phyloP scores from a whole-genome alignment of 2,329 filamentous ascomycete species.

The Colletotrichum ledebouriae region DNA sequence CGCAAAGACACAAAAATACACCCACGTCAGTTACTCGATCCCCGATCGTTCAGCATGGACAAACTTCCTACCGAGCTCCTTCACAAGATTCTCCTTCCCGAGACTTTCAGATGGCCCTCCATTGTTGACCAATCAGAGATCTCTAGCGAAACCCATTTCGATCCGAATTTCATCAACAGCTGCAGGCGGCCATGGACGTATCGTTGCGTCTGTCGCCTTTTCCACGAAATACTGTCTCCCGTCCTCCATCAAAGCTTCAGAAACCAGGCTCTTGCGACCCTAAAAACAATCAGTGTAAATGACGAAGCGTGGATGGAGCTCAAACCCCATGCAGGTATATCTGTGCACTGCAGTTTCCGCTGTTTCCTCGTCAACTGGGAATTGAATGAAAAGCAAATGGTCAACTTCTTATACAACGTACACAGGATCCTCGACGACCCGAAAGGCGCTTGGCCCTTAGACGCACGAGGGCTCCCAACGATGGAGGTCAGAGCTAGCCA shows the following conservation, averaged over 20 bases:
- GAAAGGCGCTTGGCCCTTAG: too few relatives aligned
- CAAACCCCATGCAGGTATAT: too few relatives aligned
- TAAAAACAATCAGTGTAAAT: not conserved
- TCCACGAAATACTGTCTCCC: not conserved
- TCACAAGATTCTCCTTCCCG: not conserved
- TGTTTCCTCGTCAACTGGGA: too few relatives aligned
- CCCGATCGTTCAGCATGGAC: not conserved
- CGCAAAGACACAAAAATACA: conserved; percentile 3
- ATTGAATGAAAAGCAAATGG: too few relatives aligned
- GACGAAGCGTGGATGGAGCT: not conserved
- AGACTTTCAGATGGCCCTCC: not conserved
- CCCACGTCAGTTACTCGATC: not conserved
- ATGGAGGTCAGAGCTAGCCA: too few relatives aligned
- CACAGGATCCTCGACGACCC: too few relatives aligned
- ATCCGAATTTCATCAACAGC: not conserved
- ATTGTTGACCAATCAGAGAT: not conserved
- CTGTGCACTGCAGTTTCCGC: too few relatives aligned
- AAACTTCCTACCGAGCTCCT: not conserved
- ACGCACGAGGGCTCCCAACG: too few relatives aligned
- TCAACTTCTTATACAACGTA: too few relatives aligned
- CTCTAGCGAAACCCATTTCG: not conserved
- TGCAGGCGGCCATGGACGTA: not conserved
- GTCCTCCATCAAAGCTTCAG: not conserved
- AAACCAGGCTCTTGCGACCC: not conserved
- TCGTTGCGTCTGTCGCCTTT: not conserved